Percentiles rank a stretch among this genome's conserved stretches.
phyloP scores from a whole-genome alignment of 2,329 filamentous ascomycete species.

The Fusarium agapanthi region DNA sequence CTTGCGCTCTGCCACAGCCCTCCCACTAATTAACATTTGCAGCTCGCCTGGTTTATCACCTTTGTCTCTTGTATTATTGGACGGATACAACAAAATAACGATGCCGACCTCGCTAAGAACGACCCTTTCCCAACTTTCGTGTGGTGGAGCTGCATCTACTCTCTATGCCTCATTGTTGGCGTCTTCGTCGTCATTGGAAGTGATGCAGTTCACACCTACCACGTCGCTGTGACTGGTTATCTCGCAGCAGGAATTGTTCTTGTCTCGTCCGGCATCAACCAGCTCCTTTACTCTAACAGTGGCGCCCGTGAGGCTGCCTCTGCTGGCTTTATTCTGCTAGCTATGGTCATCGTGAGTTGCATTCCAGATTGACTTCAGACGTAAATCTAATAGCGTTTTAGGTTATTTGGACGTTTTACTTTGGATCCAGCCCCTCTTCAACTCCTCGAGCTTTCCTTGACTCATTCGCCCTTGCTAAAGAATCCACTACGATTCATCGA shows the following conservation, averaged over 20 bases:
- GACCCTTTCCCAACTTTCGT: conserved; percentile 79
- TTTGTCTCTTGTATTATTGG: conserved; percentile 88
- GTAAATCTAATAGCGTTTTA: conserved; percentile 49
- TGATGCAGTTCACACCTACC: conserved; percentile 86
- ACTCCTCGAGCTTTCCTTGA: conserved; percentile 91
- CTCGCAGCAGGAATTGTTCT: conserved; percentile 84
- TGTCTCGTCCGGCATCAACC: conserved; percentile 86
- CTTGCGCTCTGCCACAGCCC: not conserved
- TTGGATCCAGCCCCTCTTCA: conserved; percentile 89
- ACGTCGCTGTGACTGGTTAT: conserved; percentile 91
- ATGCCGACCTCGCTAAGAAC: conserved; percentile 28
- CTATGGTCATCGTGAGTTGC: conserved; percentile 84
- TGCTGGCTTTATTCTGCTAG: conserved; percentile 91
- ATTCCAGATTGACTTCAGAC: not conserved
- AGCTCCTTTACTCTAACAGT: conserved; percentile 79
- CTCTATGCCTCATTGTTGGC: conserved; percentile 82
- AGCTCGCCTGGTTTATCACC: conserved; percentile 96
- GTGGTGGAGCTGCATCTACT: conserved; percentile 92
- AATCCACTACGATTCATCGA: conserved; percentile 73
- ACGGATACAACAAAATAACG: conserved; percentile 57
- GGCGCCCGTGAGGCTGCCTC: conserved; percentile 84
- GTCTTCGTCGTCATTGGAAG: conserved; percentile 85
- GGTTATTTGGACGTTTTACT: conserved; percentile 99
- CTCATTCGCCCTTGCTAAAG: conserved; percentile 93
- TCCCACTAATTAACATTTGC: conserved; percentile 34